Conservation (phyloP, 176 grass and related monocot species). For the Musa itinerans region DNA sequence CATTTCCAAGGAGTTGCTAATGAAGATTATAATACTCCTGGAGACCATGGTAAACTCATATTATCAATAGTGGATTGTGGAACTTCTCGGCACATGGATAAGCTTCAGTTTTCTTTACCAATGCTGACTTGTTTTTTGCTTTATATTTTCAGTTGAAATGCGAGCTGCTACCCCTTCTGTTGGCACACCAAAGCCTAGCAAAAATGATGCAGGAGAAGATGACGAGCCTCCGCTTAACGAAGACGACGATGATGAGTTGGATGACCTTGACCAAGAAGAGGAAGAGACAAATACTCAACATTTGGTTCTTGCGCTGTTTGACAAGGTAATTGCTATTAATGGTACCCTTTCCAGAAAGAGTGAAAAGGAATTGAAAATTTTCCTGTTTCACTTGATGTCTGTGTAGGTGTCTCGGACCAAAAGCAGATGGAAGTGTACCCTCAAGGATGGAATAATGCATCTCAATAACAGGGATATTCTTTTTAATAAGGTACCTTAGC, state of each 20-base stretch:
- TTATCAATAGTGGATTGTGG: background rate
- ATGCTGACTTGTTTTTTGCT: background rate
- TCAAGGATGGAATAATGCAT: constrained; percentile 86
- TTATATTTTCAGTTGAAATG: constrained; percentile 37
- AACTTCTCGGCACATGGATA: background rate
- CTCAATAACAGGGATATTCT: constrained; percentile 60
- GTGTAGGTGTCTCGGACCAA: constrained; percentile 68
- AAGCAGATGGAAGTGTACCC: constrained; percentile 73
- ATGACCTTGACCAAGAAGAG: constrained; percentile 53
- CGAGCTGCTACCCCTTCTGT: constrained; percentile 47
- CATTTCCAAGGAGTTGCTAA: constrained; percentile 45
- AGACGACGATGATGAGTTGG: constrained; percentile 51
- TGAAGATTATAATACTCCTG: constrained; percentile 76
- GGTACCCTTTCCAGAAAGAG: background rate
- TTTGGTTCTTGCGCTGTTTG: constrained; percentile 69
- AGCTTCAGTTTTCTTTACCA: background rate
- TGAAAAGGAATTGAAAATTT: constrained; percentile 3
- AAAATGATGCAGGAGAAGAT: constrained; percentile 40
- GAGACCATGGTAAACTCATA: constrained; percentile 43
- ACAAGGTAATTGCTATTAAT: constrained; percentile 43
- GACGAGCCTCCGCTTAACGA: constrained; percentile 71
- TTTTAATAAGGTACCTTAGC: constrained; percentile 58
- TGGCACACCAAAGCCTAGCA: constrained; percentile 46
- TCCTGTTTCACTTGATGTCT: background rate
- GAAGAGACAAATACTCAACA: constrained; percentile 69